These are phyloP conservation scores for Microglena sp. DNA, from an alignment of 139 green algal species.

Conservation along the genomic window DNA sequence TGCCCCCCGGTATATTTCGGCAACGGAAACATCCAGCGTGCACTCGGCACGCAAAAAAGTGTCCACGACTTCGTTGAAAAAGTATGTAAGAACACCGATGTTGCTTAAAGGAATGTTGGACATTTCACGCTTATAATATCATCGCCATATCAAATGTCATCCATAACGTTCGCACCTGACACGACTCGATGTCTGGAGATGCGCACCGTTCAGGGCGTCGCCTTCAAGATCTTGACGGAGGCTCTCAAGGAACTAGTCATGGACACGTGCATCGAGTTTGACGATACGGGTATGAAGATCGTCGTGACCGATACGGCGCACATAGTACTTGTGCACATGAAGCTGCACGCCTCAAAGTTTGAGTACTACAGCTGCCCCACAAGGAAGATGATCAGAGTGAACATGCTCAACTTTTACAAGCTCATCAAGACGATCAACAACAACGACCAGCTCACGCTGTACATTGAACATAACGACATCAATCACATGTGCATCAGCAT, in stretches of 20 bases:
- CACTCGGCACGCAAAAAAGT: too few species aligned
- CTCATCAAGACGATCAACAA: constrained; percentile 20
- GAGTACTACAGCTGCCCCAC: constrained; percentile 11
- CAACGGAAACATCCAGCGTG: too few species aligned
- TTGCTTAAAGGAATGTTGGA: too few species aligned
- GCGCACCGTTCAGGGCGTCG: constrained; percentile 6
- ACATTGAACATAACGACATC: constrained; percentile 11
- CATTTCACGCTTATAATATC: too few species aligned
- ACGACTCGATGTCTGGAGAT: constrained; percentile 8
- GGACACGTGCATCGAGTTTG: constrained; percentile 12
- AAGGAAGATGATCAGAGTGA: constrained; percentile 7
- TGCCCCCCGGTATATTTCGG: too few species aligned
- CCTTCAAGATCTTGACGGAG: constrained; percentile 17
- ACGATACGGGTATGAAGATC: constrained; percentile 13
- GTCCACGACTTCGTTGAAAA: too few species aligned
- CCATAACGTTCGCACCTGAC: too few species aligned
- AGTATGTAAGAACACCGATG: too few species aligned
- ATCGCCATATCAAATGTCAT: too few species aligned
- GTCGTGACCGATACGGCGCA: constrained; percentile 10
- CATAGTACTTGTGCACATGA: constrained; percentile 17
- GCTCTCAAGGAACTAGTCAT: constrained; percentile 22
- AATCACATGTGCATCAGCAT: constrained; percentile 15
- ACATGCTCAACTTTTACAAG: constrained; percentile 26
- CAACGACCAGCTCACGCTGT: constrained; percentile 14
- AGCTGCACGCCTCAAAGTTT: constrained; percentile 15